Base-by-base conservation (phyloP, 441 rosid species). In the Omphalea diandra region DNA sequence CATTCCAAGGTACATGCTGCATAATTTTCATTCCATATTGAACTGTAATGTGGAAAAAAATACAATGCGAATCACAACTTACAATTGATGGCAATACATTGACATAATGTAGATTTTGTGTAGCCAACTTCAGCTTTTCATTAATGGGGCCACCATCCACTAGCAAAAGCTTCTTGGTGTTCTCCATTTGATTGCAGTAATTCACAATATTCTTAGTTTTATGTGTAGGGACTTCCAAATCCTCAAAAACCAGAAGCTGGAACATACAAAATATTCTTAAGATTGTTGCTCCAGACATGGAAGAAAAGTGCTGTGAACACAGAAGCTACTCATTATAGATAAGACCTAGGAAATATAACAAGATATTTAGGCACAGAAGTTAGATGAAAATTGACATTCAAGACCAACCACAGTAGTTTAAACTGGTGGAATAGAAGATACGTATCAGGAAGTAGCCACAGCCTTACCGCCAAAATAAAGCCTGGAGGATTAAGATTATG, bases 221-320 rank as follows among this genome's bases (percentile, higher is more conserved):
- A 40, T 40, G 44, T 40, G 44, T 40, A 40, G 96, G 94, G 65
- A 88, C 77, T 76, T 79, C 86, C 87, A 94, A 70, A 83, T 91
- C 87, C 10, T 90, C 97, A 32, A 94, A 91, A 64, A 91, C 80
- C 11, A 88, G 29, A 67, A 94, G 96, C 98, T 94, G 97, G 73
- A 74, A 46, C 38, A 70, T 54, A 38, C 7, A 38, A 64, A 72
- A 54, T 46, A 38, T 59, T 24, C 40, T 38, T 27, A 57, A 62
- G 56, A 71, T 24, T 31, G 44, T 36, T 35, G n/a, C 36, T 18
- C 27, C 55, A 41, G 43, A 60, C 17, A 60, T 36, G 38, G 40
- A n/a, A 29, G n/a, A 67, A 29, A 44, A 47, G 24, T 47, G 11
- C 12, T 52, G 35, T 32, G 20, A 55, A 26, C 8, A 35, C 1